phyloP scores from a whole-genome alignment of 2,329 filamentous ascomycete genomes.

The Sphaerulina populicola region DNA sequence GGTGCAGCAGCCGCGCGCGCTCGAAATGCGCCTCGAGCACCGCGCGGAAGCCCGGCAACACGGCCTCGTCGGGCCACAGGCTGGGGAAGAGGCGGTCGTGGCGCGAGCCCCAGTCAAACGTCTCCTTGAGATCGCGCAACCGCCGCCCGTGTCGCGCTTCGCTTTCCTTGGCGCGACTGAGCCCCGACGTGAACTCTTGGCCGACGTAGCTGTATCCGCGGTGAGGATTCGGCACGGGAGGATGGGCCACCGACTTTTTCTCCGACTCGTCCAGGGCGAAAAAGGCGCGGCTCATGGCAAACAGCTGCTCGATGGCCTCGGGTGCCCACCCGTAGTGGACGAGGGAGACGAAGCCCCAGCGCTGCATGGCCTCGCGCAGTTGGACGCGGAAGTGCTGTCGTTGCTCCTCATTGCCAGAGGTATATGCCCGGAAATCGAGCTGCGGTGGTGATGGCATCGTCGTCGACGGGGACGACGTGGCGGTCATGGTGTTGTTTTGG shows the following conservation, averaged over 20 bases:
- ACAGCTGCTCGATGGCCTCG: constrained; percentile 5
- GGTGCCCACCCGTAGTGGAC: constrained; percentile 10
- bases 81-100: constrained; percentile 10
- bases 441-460: no score
- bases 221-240: constrained; percentile 11
- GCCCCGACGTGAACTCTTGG: constrained; percentile 10
- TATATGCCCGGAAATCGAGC: constrained; percentile 8
- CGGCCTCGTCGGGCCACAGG: constrained; percentile 7
- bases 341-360: constrained; percentile 13
- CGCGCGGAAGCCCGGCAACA: constrained; percentile 7
- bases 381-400: constrained; percentile 6
- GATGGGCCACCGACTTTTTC: constrained; percentile 11
- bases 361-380: constrained; percentile 4
- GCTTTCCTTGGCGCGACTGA: constrained; percentile 8
- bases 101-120: constrained; percentile 10
- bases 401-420: neutral
- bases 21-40: constrained; percentile 9
- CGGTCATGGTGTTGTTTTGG: no score
- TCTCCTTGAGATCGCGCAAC: constrained; percentile 11
- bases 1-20: constrained; percentile 3
- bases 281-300: constrained; percentile 9
- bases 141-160: constrained; percentile 8
- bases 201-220: constrained; percentile 14
- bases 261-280: constrained; percentile 8
- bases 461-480: no score